Evolutionary conservation across 2,329 filamentous ascomycete species (phyloP).

Genomic region (Pseudovirgaria hyperparasitica): DNA sequence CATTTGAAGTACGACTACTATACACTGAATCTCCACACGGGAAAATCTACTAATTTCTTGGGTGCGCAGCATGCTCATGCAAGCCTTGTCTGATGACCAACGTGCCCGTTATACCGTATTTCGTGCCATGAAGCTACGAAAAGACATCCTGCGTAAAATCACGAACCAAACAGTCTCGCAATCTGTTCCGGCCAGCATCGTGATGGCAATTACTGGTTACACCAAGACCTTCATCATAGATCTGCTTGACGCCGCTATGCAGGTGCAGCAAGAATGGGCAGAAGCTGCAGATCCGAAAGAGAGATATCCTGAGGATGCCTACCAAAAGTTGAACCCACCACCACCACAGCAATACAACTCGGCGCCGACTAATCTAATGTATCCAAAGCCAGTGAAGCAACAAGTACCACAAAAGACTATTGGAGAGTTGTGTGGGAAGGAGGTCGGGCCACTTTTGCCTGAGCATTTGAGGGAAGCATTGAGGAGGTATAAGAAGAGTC

Average conservation of each 20-base stretch:
- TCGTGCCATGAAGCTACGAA: slow-evolving; percentile 55
- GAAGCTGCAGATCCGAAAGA: slow-evolving; percentile 39
- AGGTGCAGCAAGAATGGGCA: slow-evolving; percentile 61
- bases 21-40: background rate
- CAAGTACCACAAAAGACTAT: too few species aligned
- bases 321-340: slow-evolving; percentile 1
- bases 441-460: slow-evolving; percentile 50
- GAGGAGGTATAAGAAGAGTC: slow-evolving; percentile 50
- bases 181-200: slow-evolving; percentile 60
- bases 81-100: slow-evolving; percentile 53
- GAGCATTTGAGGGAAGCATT: slow-evolving; percentile 65
- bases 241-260: slow-evolving; percentile 58
- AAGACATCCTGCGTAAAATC: slow-evolving; percentile 58
- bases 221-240: slow-evolving; percentile 68
- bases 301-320: slow-evolving; percentile 36
- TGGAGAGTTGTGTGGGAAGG: slow-evolving; percentile 19
- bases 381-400: too few species aligned
- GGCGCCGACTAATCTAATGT: slow-evolving; percentile 1
- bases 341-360: slow-evolving; percentile 2
- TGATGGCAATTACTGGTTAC: slow-evolving; percentile 62
- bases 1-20: slow-evolving; percentile 35
- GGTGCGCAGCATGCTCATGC: slow-evolving; percentile 40
- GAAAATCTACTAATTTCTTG: slow-evolving; percentile 2
- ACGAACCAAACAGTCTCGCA: slow-evolving; percentile 73
- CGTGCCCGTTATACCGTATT: slow-evolving; percentile 58